Conservation (phyloP, 352 stramenopile species). For the Phytophthora fragariaefolia region DNA sequence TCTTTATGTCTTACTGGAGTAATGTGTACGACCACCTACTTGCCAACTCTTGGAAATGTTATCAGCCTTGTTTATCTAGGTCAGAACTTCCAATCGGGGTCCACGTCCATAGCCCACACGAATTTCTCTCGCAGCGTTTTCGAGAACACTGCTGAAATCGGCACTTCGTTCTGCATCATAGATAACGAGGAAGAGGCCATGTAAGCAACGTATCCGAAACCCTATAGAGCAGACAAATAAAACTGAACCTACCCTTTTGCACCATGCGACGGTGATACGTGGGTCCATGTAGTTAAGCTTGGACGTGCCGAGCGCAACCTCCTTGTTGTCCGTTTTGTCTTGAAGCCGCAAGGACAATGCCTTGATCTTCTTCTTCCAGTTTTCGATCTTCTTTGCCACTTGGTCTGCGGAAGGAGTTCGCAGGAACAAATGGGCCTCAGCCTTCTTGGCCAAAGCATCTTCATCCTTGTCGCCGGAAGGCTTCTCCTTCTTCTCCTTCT, state of each 20-base stretch:
- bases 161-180: constrained; percentile 89
- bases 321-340: constrained; percentile 99
- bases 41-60: neutral
- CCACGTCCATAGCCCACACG: constrained; percentile 99
- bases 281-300: constrained; percentile 99
- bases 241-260: constrained; percentile 95
- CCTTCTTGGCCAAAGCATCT: constrained; percentile 89
- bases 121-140: constrained; percentile 99
- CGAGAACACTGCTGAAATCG: constrained; percentile 98
- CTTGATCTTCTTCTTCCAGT: constrained; percentile 95
- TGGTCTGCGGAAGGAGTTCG: constrained; percentile 92
- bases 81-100: constrained; percentile 96
- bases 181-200: constrained; percentile 5
- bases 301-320: constrained; percentile 98
- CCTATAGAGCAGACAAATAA: constrained; percentile 58
- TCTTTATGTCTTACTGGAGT: constrained; percentile 34
- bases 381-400: constrained; percentile 95
- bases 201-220: constrained; percentile 10
- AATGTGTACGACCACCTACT: constrained; percentile 1
- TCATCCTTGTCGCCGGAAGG: constrained; percentile 87
- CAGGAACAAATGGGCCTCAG: constrained; percentile 95
- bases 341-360: constrained; percentile 92
- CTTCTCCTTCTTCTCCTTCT: constrained; percentile 79
- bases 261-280: constrained; percentile 99
- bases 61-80: constrained; percentile 6